Evolutionary conservation across 106 monocot species (phyloP), one percentile per base, ranked within the genome.

Genomic region (Allium cepa): DNA sequence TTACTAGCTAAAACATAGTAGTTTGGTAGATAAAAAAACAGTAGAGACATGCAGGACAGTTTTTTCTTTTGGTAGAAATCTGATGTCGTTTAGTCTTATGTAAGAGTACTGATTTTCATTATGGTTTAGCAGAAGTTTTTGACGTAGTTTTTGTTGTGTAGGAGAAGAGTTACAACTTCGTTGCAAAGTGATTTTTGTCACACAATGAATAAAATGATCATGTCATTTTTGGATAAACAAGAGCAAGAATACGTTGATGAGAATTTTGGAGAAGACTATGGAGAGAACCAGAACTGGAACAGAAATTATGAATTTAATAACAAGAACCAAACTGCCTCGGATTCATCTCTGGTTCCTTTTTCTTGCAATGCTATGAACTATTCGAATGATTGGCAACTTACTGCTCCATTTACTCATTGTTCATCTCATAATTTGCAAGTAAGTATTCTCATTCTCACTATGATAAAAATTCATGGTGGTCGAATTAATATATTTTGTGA

Each of bases 121-220:
- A 36, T 36, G 36, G 36, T 36, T 36, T 36, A 36, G 36, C 36
- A 36, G 36, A 36, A 36, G 36, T 36, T 36, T 36, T 36, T 36
- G 3, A 36, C 5, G 36, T 36, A 5, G 36, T 46, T 11, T 49
- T 47, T 61, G 46, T 0, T 9, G 0, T 88, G 69, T 76, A 88
- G 88, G 62, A 84, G 72, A 65, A 76, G 53, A 47, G 88, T 88
- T 49, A 76, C 88, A 15, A 82, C 76, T 28, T 76, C 82, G 11
- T 84, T 88, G 53, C 56, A 63, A 8, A 79, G 88, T 58, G 82
- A 85, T n/a, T 88, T 88, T 50, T 73, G 88, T 14, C 57, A 71
- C n/a, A 85, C 71, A 46, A 84, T 88, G 84, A 81, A 88, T 47
- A 56, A 51, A 51, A 11, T 88, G 68, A 46, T 88, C 56, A 47